Base-by-base conservation (phyloP, 441 rosid species). In the Corymbia citriodora region DNA sequence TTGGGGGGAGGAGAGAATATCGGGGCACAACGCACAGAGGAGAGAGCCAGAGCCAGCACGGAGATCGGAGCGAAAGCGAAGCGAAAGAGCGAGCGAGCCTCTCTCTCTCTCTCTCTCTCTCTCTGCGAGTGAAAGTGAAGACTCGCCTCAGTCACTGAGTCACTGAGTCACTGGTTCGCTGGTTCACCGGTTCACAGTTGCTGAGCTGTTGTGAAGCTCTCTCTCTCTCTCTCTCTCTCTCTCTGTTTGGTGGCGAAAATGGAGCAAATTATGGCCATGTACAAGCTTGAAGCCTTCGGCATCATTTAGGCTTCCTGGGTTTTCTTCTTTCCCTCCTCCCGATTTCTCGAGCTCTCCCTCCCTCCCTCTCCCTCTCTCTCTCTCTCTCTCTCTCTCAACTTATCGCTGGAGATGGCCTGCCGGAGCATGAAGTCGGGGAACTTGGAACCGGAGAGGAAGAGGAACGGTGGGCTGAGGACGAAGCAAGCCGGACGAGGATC, bases 401-500 rank as follows among this genome's bases (percentile, higher is more conserved):
- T 50, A 50, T 36, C 16, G 36, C 12, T 23, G 83, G 93, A 93
- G 91, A 96, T 95, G 98, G 97, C 93, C 91, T 96, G 95, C 93
- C 54, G 95, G 93, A 93, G 95, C 90, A 93, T 94, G 95, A 90
- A 92, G 68, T 93, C 95, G 8, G 95, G 94, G 88, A 96, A 95
- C 94, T 96, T 97, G 96, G 99, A 98, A 94, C 98, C 99, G 90
- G 98, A 96, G 89, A 94, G 99, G 92, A 97, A 96, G 94, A 96
- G 97, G 89, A 96, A 98, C 90, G 99, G 99, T 15, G 99, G 98
- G 57, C 95, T 96, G 89, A 95, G 99, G 93, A 97, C 99, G 25
- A 96, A 96, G 92, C 99, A 98, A 92, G 99, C 99, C 49, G 99
- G 99, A 55, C 90, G 99, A 94, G 99, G 99, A 89, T 98, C 99